Evolutionary conservation across 2,329 filamentous ascomycete species (phyloP).

Genomic region (Fusarium sacchari): DNA sequence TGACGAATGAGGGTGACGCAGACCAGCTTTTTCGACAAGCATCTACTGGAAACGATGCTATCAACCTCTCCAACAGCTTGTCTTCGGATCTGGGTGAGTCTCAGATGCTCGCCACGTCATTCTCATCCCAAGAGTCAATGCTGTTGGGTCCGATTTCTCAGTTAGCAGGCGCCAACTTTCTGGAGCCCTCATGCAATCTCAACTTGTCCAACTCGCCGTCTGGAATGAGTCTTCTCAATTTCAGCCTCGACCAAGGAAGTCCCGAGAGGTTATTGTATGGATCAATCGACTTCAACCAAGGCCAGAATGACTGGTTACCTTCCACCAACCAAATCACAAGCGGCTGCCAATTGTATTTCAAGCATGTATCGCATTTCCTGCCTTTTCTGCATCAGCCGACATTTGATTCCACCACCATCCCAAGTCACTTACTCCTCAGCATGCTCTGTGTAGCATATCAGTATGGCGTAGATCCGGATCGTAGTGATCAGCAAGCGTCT

Average conservation of each 20-base stretch:
- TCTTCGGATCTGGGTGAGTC: not conserved
- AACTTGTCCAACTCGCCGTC: not conserved
- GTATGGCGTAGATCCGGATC: slow-evolving; percentile 51
- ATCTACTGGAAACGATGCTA: not conserved
- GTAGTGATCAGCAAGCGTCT: slow-evolving; percentile 29
- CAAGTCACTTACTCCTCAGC: slow-evolving; percentile 46
- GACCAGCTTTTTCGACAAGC: not conserved
- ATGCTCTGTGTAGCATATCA: slow-evolving; percentile 53
- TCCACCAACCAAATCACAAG: not conserved
- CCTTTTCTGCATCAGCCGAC: slow-evolving; percentile 10
- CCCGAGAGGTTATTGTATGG: slow-evolving; percentile 44
- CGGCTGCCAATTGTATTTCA: slow-evolving; percentile 8
- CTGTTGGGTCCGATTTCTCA: not conserved
- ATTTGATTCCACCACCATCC: not conserved
- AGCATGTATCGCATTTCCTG: not conserved
- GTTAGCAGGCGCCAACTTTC: not conserved
- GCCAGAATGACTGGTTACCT: slow-evolving; percentile 42
- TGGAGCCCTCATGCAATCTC: not conserved
- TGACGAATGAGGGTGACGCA: not conserved
- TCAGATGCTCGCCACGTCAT: not conserved
- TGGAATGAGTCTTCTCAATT: slow-evolving; percentile 1
- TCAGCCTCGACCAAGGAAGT: slow-evolving; percentile 17
- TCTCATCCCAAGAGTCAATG: not conserved
- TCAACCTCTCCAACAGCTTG: not conserved
- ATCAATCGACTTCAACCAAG: slow-evolving; percentile 46